Evolutionary conservation across 192 early-diverging fungal species (phyloP).

Genomic region (Umbelopsis sp.): DNA sequence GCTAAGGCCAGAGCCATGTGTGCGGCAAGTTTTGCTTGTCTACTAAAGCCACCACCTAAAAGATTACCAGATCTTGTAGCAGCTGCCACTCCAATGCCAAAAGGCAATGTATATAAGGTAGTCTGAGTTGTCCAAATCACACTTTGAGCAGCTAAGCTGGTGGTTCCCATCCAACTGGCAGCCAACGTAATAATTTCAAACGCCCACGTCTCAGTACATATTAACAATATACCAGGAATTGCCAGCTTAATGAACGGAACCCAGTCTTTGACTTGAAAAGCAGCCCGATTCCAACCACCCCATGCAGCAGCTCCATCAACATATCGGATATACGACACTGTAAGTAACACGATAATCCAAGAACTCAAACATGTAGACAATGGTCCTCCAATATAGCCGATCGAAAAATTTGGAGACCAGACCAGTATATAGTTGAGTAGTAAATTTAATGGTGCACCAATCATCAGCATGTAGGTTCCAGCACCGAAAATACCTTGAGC

Average conservation of each 20-base stretch:
- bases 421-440: constrained; percentile 71
- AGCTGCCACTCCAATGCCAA: constrained; percentile 58
- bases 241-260: constrained; percentile 64
- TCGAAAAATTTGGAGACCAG: constrained; percentile 44
- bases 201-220: constrained; percentile 67
- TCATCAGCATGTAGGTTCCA: constrained; percentile 65
- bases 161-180: constrained; percentile 64
- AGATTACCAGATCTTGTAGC: constrained; percentile 60
- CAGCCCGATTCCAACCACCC: constrained; percentile 66
- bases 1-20: constrained; percentile 50
- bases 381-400: constrained; percentile 75
- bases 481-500: constrained; percentile 78
- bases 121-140: constrained; percentile 58
- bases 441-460: constrained; percentile 65
- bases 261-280: constrained; percentile 45
- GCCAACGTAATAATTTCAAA: constrained; percentile 72
- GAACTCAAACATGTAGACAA: constrained; percentile 67
- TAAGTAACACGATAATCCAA: constrained; percentile 58
- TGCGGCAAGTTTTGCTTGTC: constrained; percentile 59
- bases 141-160: constrained; percentile 59
- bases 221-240: constrained; percentile 76
- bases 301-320: constrained; percentile 61
- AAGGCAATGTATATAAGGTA: constrained; percentile 54
- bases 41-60: constrained; percentile 52
- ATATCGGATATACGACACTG: constrained; percentile 56